phyloP scores from a whole-genome alignment of 768 basidiomycete genomes.

The Russula olivacea region DNA sequence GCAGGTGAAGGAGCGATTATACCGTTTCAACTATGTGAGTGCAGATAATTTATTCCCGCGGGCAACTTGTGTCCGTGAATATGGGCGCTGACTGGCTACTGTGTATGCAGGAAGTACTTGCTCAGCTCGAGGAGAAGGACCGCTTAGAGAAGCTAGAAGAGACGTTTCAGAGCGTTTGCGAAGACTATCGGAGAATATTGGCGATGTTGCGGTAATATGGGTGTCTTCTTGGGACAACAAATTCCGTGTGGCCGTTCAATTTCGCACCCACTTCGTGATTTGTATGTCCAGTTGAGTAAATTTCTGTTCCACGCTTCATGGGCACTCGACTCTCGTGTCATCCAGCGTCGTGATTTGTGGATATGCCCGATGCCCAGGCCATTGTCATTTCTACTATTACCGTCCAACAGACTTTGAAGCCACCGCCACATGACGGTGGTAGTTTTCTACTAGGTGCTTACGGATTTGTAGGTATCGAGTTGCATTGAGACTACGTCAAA shows the following conservation, averaged over 20 bases:
- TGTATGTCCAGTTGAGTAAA: not conserved
- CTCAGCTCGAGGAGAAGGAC: conserved; percentile 82
- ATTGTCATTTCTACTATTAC: not conserved
- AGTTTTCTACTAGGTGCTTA: not conserved
- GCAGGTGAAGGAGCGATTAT: conserved; percentile 92
- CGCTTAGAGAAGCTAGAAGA: conserved; percentile 85
- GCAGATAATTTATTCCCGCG: not conserved
- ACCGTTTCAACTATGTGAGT: conserved; percentile 90
- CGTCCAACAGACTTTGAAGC: not conserved
- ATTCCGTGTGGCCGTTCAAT: not conserved
- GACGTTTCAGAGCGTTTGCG: conserved; percentile 80
- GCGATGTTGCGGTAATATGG: conserved; percentile 36
- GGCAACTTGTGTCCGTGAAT: not conserved
- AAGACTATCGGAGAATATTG: conserved; percentile 82
- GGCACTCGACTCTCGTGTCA: not conserved
- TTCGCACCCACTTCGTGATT: not conserved
- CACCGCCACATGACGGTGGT: not conserved
- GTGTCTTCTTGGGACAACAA: no score
- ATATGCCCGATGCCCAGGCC: not conserved
- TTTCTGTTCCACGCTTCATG: not conserved
- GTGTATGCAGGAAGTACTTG: conserved; percentile 68
- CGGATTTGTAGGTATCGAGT: not conserved
- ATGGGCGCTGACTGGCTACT: not conserved
- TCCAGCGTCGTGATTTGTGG: not conserved
- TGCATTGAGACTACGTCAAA: not conserved